These are phyloP conservation scores for Rhodotorula babjevae DNA, from an alignment of 768 basidiomycete genomes.

Conservation along the genomic window DNA sequence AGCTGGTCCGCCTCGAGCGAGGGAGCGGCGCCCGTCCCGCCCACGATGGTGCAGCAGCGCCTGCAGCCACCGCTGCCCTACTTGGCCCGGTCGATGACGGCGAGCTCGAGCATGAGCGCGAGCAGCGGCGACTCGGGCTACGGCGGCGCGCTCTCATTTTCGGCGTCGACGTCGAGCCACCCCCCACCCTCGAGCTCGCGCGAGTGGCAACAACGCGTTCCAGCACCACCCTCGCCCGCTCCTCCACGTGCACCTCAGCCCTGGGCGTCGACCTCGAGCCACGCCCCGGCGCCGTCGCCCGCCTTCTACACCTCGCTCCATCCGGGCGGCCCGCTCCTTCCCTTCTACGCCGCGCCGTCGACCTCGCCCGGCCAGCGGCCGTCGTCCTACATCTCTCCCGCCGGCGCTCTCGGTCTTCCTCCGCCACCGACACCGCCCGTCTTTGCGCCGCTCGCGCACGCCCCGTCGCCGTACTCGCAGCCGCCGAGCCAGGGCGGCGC, in stretches of 20 bases:
- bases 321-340: background rate
- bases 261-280: too few relatives aligned
- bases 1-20: background rate
- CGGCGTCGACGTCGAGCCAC: background rate
- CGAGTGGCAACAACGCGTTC: too few relatives aligned
- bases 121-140: background rate
- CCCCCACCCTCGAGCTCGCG: background rate
- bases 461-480: too few relatives aligned
- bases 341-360: constrained; percentile 7
- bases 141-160: background rate
- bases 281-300: background rate
- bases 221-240: too few relatives aligned
- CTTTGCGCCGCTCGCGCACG: background rate
- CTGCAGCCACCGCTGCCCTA: too few relatives aligned
- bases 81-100: background rate
- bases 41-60: background rate
- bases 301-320: background rate
- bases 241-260: too few relatives aligned
- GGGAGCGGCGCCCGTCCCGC: background rate
- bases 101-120: background rate
- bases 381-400: background rate
- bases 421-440: background rate
- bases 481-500: too few relatives aligned
- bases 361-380: background rate
- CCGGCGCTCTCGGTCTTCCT: background rate